Evolutionary conservation across 768 basidiomycete genomes (phyloP), one percentile per base, ranked within the genome.

Genomic region (Naganishia randhawae): DNA sequence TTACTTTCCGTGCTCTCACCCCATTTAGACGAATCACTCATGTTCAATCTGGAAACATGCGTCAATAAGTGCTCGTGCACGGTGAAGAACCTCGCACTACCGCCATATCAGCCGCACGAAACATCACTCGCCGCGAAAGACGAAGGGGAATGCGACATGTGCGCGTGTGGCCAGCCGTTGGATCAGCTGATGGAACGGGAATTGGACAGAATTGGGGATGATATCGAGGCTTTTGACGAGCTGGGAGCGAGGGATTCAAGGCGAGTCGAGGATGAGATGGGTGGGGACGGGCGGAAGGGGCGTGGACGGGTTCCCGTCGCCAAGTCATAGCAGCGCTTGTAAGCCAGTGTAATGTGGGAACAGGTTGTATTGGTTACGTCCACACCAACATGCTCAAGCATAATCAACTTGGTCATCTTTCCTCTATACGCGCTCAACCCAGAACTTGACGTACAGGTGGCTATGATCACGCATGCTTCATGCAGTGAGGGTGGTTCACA

Each of bases 31-130:
- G 41, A 32, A 13, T 25, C 19, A 19, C 8, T 37, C n/a, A 33
- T 19, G 3, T n/a, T 1, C 33, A 25, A n/a, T n/a, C n/a, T n/a
- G n/a, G n/a, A n/a, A n/a, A n/a, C n/a, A n/a, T n/a, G n/a, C n/a
- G n/a, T n/a, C n/a, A n/a, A n/a, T n/a, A n/a, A 70, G 69, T 70
- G 65, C 55, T 65, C 33, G 3, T 66, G 65, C 35, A 70, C 63
- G 7, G 57, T 50, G 13, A 61, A 57, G 14, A 67, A 66, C 61
- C 54, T 70, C 14, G 48, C 64, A 1, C 32, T 70, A 17, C 69
- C 69, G 11, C 45, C 69, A 29, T 70, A 70, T 42, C 54, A 61
- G 25, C 63, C 66, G 16, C 61, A 65, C 31, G 19, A 35, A 39
- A 37, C 53, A 25, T 37, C 35, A 6, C 57, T 39, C 25, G 48